These are phyloP conservation scores for Elsinoe perseae DNA, from an alignment of 2,329 filamentous ascomycete genomes.

Conservation along the genomic window DNA sequence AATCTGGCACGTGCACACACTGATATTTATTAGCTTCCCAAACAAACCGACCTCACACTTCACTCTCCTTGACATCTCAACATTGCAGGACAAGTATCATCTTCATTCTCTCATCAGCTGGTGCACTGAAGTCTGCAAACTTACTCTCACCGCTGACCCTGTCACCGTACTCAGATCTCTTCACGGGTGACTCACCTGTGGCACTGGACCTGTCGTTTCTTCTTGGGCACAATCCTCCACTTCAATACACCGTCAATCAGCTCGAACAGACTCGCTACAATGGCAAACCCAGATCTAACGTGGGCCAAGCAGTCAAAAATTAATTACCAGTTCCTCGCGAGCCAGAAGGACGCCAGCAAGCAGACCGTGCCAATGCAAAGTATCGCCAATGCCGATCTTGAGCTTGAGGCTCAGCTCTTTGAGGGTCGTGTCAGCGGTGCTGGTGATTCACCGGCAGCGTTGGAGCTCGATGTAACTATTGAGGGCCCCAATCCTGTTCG, in stretches of 20 bases:
- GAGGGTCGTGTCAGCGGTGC: slow-evolving; percentile 48
- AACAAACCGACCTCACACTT: neutral
- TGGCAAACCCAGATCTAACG: slow-evolving; percentile 1
- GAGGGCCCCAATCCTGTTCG: slow-evolving; percentile 42
- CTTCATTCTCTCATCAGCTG: neutral
- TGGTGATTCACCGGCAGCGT: slow-evolving; percentile 56
- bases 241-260: neutral
- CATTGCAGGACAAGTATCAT: neutral
- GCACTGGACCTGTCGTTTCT: neutral
- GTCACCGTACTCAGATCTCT: neutral
- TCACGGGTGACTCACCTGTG: neutral
- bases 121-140: no score
- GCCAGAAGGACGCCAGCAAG: slow-evolving; percentile 9
- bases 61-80: neutral
- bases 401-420: slow-evolving; percentile 72
- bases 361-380: slow-evolving; percentile 18
- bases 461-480: slow-evolving; percentile 44
- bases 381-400: slow-evolving; percentile 40
- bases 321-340: slow-evolving; percentile 24
- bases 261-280: neutral
- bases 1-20: neutral
- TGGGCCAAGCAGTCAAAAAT: slow-evolving; percentile 25
- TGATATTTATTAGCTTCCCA: neutral
- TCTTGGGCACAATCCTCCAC: neutral
- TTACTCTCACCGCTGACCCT: neutral